These are phyloP conservation scores for Colletotrichum tabaci DNA, from an alignment of 2,329 filamentous ascomycete species.

Conservation along the genomic window DNA sequence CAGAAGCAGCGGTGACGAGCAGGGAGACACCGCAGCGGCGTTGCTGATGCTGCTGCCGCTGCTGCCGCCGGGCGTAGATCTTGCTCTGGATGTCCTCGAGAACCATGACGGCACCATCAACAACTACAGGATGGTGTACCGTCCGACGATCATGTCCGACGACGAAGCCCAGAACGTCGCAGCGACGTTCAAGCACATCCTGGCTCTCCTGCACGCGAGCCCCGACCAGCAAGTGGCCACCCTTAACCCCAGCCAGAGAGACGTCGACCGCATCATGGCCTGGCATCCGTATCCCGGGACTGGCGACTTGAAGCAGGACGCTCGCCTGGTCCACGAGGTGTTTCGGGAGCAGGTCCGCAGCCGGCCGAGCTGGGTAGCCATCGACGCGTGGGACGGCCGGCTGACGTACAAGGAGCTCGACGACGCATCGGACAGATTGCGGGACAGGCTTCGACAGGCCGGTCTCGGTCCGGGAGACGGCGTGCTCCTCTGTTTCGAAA, in stretches of 20 bases:
- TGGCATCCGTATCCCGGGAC: neutral
- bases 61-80: neutral
- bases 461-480: neutral
- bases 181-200: neutral
- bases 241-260: neutral
- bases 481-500: constrained; percentile 18
- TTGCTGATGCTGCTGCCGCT: neutral
- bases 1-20: neutral
- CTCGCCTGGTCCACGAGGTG: neutral
- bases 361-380: constrained; percentile 7
- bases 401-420: constrained; percentile 49
- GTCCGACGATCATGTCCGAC: neutral
- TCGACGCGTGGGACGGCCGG: constrained; percentile 52
- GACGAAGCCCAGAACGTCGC: neutral
- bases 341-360: neutral
- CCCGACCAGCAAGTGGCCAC: neutral
- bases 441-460: constrained; percentile 3
- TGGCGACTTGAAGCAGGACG: neutral
- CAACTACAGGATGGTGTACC: neutral
- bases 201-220: neutral
- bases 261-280: neutral
- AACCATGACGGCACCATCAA: neutral
- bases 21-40: neutral
- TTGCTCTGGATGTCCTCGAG: neutral
- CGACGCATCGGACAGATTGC: constrained; percentile 20